Percentiles rank a stretch among this genome's conserved stretches.
These are phyloP conservation scores for Eucalyptus marginata DNA, from an alignment of 345 rosid species.

Conservation along the genomic window DNA sequence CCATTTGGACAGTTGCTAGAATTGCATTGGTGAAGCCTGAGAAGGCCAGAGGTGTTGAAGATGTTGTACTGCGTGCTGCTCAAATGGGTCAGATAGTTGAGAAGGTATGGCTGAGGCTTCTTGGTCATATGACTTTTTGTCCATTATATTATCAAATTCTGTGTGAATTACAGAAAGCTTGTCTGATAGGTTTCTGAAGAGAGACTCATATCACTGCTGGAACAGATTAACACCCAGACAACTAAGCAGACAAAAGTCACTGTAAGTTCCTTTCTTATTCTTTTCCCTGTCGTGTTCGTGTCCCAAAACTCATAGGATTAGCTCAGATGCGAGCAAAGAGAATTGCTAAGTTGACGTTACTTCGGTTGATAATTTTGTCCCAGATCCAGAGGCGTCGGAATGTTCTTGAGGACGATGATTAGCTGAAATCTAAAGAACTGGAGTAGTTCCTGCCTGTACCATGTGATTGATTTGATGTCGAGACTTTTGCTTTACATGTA, in stretches of 20 bases:
- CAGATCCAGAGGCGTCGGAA: slow-evolving; percentile 96
- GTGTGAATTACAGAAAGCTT: not conserved
- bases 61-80: slow-evolving; percentile 78
- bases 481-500: not conserved
- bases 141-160: not conserved
- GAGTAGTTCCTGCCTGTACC: not conserved
- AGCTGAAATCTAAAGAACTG: slow-evolving; percentile 2
- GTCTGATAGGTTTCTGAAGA: slow-evolving; percentile 71
- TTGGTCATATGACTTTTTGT: not conserved
- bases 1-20: slow-evolving; percentile 47
- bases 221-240: slow-evolving; percentile 91
- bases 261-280: slow-evolving; percentile 14
- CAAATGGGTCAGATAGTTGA: slow-evolving; percentile 90
- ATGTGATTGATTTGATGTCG: not conserved
- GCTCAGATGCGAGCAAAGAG: not conserved
- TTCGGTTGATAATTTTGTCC: not conserved
- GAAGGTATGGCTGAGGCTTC: slow-evolving; percentile 35
- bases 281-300: not conserved
- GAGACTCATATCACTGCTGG: slow-evolving; percentile 75
- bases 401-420: slow-evolving; percentile 82
- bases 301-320: not conserved
- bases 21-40: slow-evolving; percentile 98
- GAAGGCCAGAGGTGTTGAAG: slow-evolving; percentile 94
- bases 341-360: not conserved
- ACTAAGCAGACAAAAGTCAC: slow-evolving; percentile 91